These are phyloP conservation scores for Neonothopanus nambi DNA, from an alignment of 1,284 basidiomycete species.

Conservation along the genomic window DNA sequence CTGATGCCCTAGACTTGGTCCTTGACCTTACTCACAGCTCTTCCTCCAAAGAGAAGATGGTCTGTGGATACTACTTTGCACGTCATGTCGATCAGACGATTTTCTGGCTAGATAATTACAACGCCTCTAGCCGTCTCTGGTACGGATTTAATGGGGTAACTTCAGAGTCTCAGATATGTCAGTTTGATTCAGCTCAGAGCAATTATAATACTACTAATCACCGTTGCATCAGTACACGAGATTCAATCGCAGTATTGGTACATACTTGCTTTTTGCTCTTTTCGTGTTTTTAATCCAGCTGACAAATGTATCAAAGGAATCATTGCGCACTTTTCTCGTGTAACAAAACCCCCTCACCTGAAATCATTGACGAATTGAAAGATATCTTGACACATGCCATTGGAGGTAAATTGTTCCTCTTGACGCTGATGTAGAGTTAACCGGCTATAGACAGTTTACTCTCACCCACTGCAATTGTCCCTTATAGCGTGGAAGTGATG, in stretches of 20 bases:
- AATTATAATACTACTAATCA: background rate
- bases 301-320: background rate
- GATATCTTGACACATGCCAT: background rate
- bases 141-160: background rate
- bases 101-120: background rate
- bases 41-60: background rate
- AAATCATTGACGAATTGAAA: background rate
- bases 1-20: background rate
- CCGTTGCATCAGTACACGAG: background rate
- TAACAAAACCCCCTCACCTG: background rate
- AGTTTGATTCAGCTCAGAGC: background rate
- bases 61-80: background rate
- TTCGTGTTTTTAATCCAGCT: background rate
- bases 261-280: background rate
- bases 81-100: background rate
- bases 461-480: background rate
- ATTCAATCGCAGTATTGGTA: slow-evolving; percentile 2
- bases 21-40: background rate
- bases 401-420: background rate
- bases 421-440: background rate
- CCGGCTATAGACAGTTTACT: background rate
- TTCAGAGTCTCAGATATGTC: background rate
- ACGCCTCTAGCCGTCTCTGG: slow-evolving; percentile 1
- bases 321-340: background rate
- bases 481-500: background rate